A percentile compares a stretch with the other conserved stretches of the same genome.
These are phyloP conservation scores for Madurella mycetomatis DNA, from an alignment of 2,329 filamentous ascomycete species.

Conservation along the genomic window DNA sequence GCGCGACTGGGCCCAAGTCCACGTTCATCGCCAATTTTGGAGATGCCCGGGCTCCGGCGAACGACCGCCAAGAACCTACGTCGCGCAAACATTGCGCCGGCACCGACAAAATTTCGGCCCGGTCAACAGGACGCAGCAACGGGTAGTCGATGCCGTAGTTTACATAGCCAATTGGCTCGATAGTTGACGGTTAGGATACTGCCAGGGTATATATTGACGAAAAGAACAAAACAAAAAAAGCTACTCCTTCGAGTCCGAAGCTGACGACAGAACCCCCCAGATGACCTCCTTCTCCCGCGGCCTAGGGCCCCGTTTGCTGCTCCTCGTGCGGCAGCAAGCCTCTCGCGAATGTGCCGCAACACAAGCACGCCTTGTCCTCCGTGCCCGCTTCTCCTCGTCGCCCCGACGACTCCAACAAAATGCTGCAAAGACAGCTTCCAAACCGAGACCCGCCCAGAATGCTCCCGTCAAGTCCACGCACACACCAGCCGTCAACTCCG, in stretches of 20 bases:
- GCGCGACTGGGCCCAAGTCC: too few species aligned
- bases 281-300: constrained; percentile 37
- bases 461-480: constrained; percentile 3
- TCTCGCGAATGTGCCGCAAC: constrained; percentile 9
- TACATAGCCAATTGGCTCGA: constrained; percentile 1
- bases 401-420: constrained; percentile 8
- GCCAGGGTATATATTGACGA: neutral
- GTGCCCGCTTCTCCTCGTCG: constrained; percentile 11
- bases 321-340: constrained; percentile 16
- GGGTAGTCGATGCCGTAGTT: neutral
- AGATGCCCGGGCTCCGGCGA: neutral
- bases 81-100: constrained; percentile 14
- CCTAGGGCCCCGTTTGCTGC: constrained; percentile 23
- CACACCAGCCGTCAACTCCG: constrained; percentile 8
- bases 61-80: constrained; percentile 6
- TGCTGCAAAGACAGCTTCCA: neutral
- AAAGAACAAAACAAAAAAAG: too few species aligned
- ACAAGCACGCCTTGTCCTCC: constrained; percentile 8
- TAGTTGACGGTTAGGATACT: neutral
- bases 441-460: neutral
- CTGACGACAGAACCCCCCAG: constrained; percentile 9
- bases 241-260: neutral
- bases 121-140: constrained; percentile 1
- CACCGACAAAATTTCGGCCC: constrained; percentile 14
- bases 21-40: too few species aligned